A percentile compares a stretch with the other conserved stretches of the same genome.
phyloP scores from a whole-genome alignment of 306 rosid species.

The Cucurbita pepo region DNA sequence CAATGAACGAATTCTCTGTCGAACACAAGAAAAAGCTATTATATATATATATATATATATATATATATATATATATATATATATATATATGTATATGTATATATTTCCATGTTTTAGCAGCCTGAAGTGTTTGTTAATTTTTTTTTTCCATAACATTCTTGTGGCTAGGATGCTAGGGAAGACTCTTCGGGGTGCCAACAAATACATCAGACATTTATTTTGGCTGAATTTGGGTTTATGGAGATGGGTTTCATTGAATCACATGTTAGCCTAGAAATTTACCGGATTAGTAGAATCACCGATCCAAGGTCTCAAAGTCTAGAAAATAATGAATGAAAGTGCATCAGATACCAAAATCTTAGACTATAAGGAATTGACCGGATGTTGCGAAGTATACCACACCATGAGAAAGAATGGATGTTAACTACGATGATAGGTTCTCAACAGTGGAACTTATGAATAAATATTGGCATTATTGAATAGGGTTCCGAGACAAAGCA shows the following conservation, averaged over 20 bases:
- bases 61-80: neutral
- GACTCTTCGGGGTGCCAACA: neutral
- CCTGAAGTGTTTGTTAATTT: neutral
- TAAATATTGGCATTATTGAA: neutral
- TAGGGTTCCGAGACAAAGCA: slow-evolving; percentile 8
- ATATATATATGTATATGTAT: neutral
- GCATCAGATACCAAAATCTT: slow-evolving; percentile 1
- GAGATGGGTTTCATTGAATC: neutral
- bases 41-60: neutral
- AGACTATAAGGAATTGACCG: neutral
- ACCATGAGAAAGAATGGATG: neutral
- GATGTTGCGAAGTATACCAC: no score
- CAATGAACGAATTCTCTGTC: neutral
- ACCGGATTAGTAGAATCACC: neutral
- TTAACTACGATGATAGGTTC: neutral
- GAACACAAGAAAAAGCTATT: neutral
- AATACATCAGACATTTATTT: neutral
- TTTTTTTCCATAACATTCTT: neutral
- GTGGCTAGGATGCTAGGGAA: neutral
- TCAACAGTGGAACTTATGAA: neutral
- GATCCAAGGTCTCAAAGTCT: neutral
- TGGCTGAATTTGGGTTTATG: neutral
- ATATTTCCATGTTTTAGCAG: neutral
- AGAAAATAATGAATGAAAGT: neutral
- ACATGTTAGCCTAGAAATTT: neutral